Base-by-base conservation (phyloP, 2,329 filamentous ascomycete species). In the Verticillium tricorpus region DNA sequence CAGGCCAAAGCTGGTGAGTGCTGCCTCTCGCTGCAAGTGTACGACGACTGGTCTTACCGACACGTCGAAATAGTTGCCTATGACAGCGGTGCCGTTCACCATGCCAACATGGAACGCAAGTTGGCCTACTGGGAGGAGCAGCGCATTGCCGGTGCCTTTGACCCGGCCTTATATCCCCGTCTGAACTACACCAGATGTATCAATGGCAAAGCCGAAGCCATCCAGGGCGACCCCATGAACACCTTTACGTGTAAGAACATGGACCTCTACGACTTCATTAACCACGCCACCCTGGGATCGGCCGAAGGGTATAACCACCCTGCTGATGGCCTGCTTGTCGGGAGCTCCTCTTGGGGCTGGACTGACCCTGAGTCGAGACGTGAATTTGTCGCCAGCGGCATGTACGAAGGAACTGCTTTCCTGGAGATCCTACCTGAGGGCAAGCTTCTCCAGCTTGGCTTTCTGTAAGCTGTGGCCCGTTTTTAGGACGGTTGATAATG, bases 211-310 rank as follows among this genome's bases (percentile, higher is more conserved):
- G 64, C 65, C 9, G 61, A 56, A n/a, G 63, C 62, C 34, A 54
- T 67, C 22, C 61, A 62, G 32, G 65, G 62, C 34, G 64, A 67
- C 32, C 59, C 62, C 25, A 61, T 61, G 34, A 62, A 64, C 62
- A 63, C 61, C 35, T 67, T 67, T 59, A 62, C 58, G 59, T 67
- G 65, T 58, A 63, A 66, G 40, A 61, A 56, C 32, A 58, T 67
- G 15, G 62, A 67, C 64, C 74, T 84, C n/a, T 80, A 83, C 67
- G 79, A 84, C 69, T 85, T 85, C 71, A 74, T 81, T 61, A 78
- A 76, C 56, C 83, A 85, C 67, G 75, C 78, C 7, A 76, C 80
- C 55, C 76, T 85, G 3, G 83, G 82, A 9, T 81, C 78, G 65
- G 63, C 67, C 62, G 68, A 66, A 17, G 64, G 64, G 31, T 58